Conservation (phyloP, 768 basidiomycete genomes). For the Mycena floridula region DNA sequence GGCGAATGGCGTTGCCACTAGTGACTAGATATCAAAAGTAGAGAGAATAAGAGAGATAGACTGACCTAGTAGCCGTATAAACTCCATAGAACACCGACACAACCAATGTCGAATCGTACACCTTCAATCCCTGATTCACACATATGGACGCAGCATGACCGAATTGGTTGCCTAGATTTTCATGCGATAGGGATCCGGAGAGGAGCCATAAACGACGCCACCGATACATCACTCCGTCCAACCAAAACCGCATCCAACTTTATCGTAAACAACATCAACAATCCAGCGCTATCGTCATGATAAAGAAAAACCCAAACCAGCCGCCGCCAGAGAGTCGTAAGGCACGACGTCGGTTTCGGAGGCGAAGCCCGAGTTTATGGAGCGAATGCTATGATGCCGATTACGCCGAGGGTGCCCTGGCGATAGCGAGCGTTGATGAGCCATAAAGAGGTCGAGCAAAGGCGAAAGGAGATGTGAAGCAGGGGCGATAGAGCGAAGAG, state of each 20-base stretch:
- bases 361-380: conserved; percentile 76
- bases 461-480: not conserved
- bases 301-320: conserved; percentile 89
- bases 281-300: conserved; percentile 66
- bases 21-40: no score
- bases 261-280: conserved; percentile 61
- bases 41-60: conserved; percentile 38
- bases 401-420: conserved; percentile 80
- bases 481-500: no score
- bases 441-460: not conserved
- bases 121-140: conserved; percentile 33
- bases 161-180: conserved; percentile 1
- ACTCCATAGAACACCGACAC: conserved; percentile 95
- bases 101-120: conserved; percentile 84
- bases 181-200: conserved; percentile 1
- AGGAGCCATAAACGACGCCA: conserved; percentile 39
- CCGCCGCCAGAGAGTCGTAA: conserved; percentile 84
- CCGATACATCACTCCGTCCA: conserved; percentile 63
- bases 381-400: conserved; percentile 84
- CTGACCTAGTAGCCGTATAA: conserved; percentile 77
- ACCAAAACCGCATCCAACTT: conserved; percentile 71
- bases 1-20: not conserved
- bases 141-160: conserved; percentile 23
- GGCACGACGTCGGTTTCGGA: conserved; percentile 68
- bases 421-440: not conserved